Base-by-base conservation (phyloP, 352 stramenopile species). In the Plasmopara halstedii region DNA sequence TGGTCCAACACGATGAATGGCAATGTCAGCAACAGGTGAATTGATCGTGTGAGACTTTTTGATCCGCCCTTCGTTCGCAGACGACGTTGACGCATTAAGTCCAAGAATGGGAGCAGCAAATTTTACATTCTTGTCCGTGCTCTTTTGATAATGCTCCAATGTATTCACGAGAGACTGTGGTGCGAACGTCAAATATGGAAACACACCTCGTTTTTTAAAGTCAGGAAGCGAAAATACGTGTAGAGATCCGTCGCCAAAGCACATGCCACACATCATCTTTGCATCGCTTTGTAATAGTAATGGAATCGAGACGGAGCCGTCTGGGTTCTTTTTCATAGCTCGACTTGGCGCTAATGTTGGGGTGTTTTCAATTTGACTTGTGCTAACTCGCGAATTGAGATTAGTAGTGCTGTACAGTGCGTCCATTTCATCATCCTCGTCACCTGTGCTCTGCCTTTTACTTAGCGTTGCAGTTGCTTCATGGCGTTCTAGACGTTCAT, bases 21-120 rank as follows among this genome's bases (percentile, higher is more conserved):
- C 62, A 26, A 93, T 88, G 35, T 93, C 82, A 11, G 82, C 82
- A 21, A 93, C 74, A 0, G 82, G 82, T 0, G 82, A 90, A 50
- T 90, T 85, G 42, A 87, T 72, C 5, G 79, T 78, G 46, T 88
- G 75, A 0, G 77, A 83, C 17, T 88, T 90, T 47, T 88, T 86
- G 46, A 87, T 88, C 17, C 74, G 68, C 0, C 73, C 74, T 22
- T 93, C 77, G 23, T 88, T 91, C 4, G 76, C 73, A 10, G 70
- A 73, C 18, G 72, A 77, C 5, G 72, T 75, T 7, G 71, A 77
- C 7, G 75, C 71, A 23, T 88, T 86, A 18, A 93, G 65, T 13
- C 82, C 82, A 9, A 93, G 63, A 17, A 67, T 56, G 4, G 82
- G 82, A 4, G 75, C 69, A 2, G 67, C 54, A 21, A 77, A 68